These are phyloP conservation scores for Schwanniomyces occidentalis DNA, from an alignment of 805 yeast genomes.

Conservation along the genomic window DNA sequence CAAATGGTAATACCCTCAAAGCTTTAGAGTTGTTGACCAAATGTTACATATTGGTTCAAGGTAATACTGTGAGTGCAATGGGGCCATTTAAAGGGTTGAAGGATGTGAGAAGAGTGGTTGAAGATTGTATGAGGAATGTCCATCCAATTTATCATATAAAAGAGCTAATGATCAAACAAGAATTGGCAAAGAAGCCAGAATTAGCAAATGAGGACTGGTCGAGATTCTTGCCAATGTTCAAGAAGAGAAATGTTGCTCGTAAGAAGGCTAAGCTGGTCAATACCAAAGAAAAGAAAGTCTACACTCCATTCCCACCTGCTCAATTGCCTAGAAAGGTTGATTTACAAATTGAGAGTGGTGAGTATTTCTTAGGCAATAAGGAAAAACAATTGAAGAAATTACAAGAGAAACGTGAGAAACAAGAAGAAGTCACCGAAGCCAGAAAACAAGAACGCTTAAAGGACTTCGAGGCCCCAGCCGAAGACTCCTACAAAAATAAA, in stretches of 20 bases:
- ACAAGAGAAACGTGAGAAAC: constrained; percentile 77
- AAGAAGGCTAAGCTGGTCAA: constrained; percentile 87
- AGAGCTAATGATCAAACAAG: constrained; percentile 96
- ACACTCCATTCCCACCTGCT: constrained; percentile 99
- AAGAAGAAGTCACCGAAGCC: constrained; percentile 64
- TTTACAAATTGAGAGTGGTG: constrained; percentile 97
- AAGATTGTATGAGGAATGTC: constrained; percentile 94
- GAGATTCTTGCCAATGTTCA: constrained; percentile 92
- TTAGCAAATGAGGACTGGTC: constrained; percentile 96
- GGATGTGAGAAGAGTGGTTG: constrained; percentile 89
- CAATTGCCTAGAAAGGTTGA: constrained; percentile 97
- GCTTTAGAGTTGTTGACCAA: constrained; percentile 94
- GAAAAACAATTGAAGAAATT: constrained; percentile 74
- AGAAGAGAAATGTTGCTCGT: constrained; percentile 93
- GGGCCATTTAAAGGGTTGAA: constrained; percentile 94
- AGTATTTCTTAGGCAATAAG: constrained; percentile 85
- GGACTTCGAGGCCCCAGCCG: constrained; percentile 86
- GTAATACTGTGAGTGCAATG: constrained; percentile 96
- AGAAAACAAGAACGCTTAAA: constrained; percentile 70
- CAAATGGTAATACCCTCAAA: constrained; percentile 93
- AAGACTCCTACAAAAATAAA: constrained; percentile 53
- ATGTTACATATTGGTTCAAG: constrained; percentile 95
- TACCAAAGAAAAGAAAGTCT: constrained; percentile 68
- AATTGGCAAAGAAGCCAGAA: constrained; percentile 92
- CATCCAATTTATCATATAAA: constrained; percentile 98